Percentiles rank a stretch among this genome's conserved stretches.
Conservation (phyloP, 2,329 filamentous ascomycete species). For the Ophiostoma piceae region DNA sequence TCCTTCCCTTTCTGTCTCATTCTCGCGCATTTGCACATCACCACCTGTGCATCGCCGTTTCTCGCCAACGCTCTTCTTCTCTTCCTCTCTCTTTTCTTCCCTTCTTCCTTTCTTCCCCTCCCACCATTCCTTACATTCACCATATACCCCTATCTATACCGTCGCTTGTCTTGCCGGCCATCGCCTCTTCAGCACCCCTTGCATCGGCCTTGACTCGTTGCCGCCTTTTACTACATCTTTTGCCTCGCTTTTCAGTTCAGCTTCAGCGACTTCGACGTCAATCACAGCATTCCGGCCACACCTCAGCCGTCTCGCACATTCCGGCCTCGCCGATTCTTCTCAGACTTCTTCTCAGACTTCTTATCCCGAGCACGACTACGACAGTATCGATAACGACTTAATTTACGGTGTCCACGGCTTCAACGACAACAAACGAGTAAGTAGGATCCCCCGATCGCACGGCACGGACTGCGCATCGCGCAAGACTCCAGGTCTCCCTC, state of each 20-base stretch:
- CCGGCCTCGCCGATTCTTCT: neutral
- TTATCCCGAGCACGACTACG: neutral
- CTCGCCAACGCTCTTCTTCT: conserved; percentile 13
- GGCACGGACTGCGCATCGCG: neutral
- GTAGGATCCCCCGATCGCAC: neutral
- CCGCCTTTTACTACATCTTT: neutral
- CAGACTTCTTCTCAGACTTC: too few species aligned
- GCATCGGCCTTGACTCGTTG: neutral
- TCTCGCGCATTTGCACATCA: conserved; percentile 16
- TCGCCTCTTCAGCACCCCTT: conserved; percentile 2
- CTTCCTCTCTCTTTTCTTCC: neutral
- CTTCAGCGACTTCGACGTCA: neutral
- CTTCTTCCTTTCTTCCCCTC: neutral
- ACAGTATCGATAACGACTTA: conserved; percentile 11
- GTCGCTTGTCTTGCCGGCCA: neutral
- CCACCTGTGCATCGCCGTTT: conserved; percentile 29
- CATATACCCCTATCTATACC: neutral
- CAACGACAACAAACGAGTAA: neutral
- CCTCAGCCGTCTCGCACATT: neutral
- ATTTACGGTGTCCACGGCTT: conserved; percentile 4
- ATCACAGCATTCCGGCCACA: neutral
- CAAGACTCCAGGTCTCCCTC: too few species aligned
- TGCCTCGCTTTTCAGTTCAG: too few species aligned
- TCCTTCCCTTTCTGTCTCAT: conserved; percentile 24
- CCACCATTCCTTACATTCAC: neutral